Conservation (phyloP, 441 rosid species). For the Gossypium gossypioides region DNA sequence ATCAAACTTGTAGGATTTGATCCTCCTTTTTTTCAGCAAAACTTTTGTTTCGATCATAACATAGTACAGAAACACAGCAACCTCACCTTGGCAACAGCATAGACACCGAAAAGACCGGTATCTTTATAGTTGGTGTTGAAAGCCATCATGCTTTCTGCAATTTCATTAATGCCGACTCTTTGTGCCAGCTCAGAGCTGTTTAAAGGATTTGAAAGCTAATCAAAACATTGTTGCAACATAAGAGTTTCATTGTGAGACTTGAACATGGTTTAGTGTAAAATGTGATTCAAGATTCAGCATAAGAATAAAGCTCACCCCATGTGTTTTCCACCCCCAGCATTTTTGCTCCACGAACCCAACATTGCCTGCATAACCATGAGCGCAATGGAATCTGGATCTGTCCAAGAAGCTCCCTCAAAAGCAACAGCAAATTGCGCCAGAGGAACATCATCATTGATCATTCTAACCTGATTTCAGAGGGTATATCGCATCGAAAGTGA, state of each 20-base stretch:
- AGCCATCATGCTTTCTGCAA: slow-evolving; percentile 96
- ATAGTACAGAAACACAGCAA: background rate
- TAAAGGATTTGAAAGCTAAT: slow-evolving; percentile 16
- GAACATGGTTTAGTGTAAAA: background rate
- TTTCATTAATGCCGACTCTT: slow-evolving; percentile 69
- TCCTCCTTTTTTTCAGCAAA: background rate
- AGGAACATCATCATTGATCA: slow-evolving; percentile 85
- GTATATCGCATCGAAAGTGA: background rate
- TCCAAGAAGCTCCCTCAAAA: slow-evolving; percentile 95
- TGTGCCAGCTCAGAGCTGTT: slow-evolving; percentile 84
- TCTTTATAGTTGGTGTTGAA: slow-evolving; percentile 98
- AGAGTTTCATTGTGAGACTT: background rate
- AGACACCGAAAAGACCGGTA: slow-evolving; percentile 91
- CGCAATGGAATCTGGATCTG: slow-evolving; percentile 90
- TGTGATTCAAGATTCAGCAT: background rate
- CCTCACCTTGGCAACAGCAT: slow-evolving; percentile 93
- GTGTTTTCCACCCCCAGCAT: slow-evolving; percentile 86
- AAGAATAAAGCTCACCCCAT: slow-evolving; percentile 62
- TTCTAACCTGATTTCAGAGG: slow-evolving; percentile 55
- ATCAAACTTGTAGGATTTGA: background rate
- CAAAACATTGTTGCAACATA: background rate
- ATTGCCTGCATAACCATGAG: slow-evolving; percentile 96
- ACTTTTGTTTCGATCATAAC: background rate
- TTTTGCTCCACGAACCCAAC: slow-evolving; percentile 94
- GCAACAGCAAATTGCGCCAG: slow-evolving; percentile 97